Base-by-base conservation (phyloP, 1,139 yeast genomes). In the Sugiyamaella novakii region DNA sequence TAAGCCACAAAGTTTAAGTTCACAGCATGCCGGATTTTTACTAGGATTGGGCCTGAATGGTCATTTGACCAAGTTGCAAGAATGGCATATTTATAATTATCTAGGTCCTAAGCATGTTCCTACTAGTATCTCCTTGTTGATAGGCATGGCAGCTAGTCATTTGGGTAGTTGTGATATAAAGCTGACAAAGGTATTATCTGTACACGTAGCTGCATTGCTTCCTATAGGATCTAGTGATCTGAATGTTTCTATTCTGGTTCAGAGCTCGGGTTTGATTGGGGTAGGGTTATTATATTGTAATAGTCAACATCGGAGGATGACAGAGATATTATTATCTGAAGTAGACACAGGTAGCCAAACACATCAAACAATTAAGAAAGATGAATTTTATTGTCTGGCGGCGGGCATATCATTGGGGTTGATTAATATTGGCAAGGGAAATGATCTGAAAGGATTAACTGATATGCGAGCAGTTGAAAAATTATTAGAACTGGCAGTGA, bases 11-110 rank as follows among this genome's bases (percentile, higher is more conserved):
- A 75, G 73, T 7, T 68, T 86, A 39, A 84, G 79, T 57, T 77
- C 95, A 0, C 95, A 86, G 55, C 97, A 91, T 69, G 98, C 96
- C 15, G 99, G 99, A 0, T 89, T 94, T 59, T 69, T 94, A n/a
- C 71, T 89, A 22, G 98, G 98, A 0, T 70, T 92, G 19, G 99
- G 99, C 0, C 72, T 94, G 37, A 88, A 88, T 69, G 98, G 98
- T 0, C 96, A 91, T 64, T 69, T 94, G 57, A 83, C 80, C 54
- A 76, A 76, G 40, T 70, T 94, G 27, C 98, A 94, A 61, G 97
- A 92, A 64, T 94, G 98, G 98, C 97, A 91, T 63, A 86, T 94
- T 25, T 94, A 89, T 66, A 91, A 92, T 61, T 91, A 89, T 57
- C 70, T 94, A 46, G 96, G 96, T 0, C 95, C 96, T 0, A 91